A percentile compares a stretch with the other conserved stretches of the same genome.
phyloP scores from a whole-genome alignment of 495 filamentous ascomycete species.

The Podospora anserina region DNA sequence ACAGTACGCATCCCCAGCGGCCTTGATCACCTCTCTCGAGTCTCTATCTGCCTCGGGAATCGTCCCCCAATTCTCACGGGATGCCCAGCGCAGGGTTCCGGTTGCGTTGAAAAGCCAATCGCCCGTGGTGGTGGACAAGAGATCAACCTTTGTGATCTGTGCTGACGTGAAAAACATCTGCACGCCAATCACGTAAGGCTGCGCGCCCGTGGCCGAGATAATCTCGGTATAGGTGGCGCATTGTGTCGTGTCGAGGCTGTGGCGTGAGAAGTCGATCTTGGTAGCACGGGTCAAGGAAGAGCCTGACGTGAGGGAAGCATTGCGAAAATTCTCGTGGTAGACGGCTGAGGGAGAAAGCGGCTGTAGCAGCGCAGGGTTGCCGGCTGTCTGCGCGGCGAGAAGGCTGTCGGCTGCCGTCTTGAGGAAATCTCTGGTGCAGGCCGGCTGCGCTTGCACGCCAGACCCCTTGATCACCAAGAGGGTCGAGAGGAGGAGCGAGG shows the following conservation, averaged over 20 bases:
- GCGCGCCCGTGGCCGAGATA: constrained; percentile 39
- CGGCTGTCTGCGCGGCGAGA: constrained; percentile 45
- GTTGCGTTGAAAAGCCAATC: constrained; percentile 53
- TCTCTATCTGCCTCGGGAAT: constrained; percentile 46
- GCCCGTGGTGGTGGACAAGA: constrained; percentile 41
- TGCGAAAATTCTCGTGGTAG: constrained; percentile 38
- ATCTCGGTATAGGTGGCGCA: constrained; percentile 55
- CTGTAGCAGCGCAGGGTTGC: constrained; percentile 33
- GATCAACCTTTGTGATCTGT: constrained; percentile 39
- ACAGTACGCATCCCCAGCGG: constrained; percentile 49
- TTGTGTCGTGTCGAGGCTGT: constrained; percentile 44
- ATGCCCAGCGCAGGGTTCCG: constrained; percentile 45
- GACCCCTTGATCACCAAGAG: constrained; percentile 1
- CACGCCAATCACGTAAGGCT: constrained; percentile 50
- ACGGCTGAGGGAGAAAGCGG: constrained; percentile 18
- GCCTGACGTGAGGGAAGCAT: constrained; percentile 34
- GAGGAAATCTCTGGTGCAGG: constrained; percentile 44
- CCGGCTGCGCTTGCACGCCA: constrained; percentile 14
- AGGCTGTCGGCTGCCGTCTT: constrained; percentile 39
- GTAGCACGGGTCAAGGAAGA: constrained; percentile 41
- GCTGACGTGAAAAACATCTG: constrained; percentile 41
- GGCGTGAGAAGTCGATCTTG: constrained; percentile 48
- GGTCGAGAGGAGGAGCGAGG: constrained; percentile 3
- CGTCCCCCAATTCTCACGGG: constrained; percentile 41
- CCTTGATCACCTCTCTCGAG: constrained; percentile 44